Evolutionary conservation across 306 rosid species (phyloP).

Genomic region (Sicyos edulis): DNA sequence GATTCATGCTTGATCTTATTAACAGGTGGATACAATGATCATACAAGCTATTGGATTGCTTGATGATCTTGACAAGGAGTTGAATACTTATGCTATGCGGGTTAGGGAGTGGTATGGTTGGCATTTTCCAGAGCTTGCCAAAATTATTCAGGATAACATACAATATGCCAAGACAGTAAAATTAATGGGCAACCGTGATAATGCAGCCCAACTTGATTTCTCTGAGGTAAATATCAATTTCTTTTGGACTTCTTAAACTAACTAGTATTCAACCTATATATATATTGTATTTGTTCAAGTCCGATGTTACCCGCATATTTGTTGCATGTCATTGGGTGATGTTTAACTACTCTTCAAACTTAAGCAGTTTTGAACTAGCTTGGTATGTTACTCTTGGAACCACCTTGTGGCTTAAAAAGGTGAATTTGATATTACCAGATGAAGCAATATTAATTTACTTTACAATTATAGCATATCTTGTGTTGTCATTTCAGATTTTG

Average conservation of each 20-base stretch:
- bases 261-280: too few relatives aligned
- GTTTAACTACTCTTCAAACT: background rate
- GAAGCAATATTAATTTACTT: background rate
- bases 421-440: background rate
- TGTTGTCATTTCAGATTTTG: conserved; percentile 43
- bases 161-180: conserved; percentile 75
- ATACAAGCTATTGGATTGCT: conserved; percentile 97
- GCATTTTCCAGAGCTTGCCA: conserved; percentile 99
- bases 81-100: conserved; percentile 94
- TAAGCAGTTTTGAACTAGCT: background rate
- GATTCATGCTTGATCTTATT: background rate
- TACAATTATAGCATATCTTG: background rate
- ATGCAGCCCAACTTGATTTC: conserved; percentile 82
- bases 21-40: conserved; percentile 91
- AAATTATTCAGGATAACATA: conserved; percentile 76
- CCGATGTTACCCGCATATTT: background rate
- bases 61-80: conserved; percentile 91
- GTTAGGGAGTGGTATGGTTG: conserved; percentile 98
- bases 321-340: background rate
- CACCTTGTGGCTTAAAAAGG: background rate
- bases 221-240: conserved; percentile 50
- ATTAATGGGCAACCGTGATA: conserved; percentile 79
- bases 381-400: background rate
- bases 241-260: too few relatives aligned
- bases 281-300: background rate